A percentile compares a stretch with the other conserved stretches of the same genome.
phyloP scores from a whole-genome alignment of 1,139 yeast genomes.

The Kodamaea fungicola region DNA sequence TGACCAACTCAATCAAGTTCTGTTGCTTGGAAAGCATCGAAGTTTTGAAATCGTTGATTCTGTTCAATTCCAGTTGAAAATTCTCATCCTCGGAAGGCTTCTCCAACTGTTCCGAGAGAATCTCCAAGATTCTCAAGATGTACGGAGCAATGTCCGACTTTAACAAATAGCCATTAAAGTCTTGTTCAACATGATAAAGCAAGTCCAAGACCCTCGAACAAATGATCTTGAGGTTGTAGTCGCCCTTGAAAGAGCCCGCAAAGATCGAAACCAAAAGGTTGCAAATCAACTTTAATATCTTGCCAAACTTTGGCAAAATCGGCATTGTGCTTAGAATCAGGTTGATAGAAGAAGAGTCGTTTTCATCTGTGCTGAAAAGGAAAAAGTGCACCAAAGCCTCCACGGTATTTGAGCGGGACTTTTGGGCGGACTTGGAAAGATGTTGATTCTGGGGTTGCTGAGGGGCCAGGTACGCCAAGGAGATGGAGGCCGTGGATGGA shows the following conservation, averaged over 20 bases:
- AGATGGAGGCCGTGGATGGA: constrained; percentile 10
- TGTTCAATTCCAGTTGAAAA: constrained; percentile 3
- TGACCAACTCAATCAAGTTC: constrained; percentile 29
- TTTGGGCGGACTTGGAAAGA: background rate
- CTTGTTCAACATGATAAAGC: constrained; percentile 29
- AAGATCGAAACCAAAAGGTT: constrained; percentile 21
- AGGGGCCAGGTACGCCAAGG: constrained; percentile 9
- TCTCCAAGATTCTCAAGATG: constrained; percentile 33
- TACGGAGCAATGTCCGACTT: constrained; percentile 41
- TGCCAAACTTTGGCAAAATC: constrained; percentile 56
- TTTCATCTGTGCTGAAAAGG: constrained; percentile 42
- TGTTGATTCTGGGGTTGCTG: constrained; percentile 1
- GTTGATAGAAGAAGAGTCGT: constrained; percentile 26
- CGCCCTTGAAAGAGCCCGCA: constrained; percentile 21
- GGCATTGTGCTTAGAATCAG: constrained; percentile 62
- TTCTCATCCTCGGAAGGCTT: constrained; percentile 5
- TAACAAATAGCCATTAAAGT: constrained; percentile 39
- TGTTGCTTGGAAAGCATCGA: constrained; percentile 36
- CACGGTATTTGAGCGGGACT: constrained; percentile 25
- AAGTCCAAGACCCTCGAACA: constrained; percentile 18
- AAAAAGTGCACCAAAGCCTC: constrained; percentile 77
- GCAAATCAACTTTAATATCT: constrained; percentile 41
- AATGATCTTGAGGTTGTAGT: constrained; percentile 12
- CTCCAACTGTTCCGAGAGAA: constrained; percentile 16
- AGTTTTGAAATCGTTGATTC: constrained; percentile 25